Percentiles rank a stretch among this genome's conserved stretches.
Conservation (phyloP, 164 flowering plant species). For the Buxus sempervirens region DNA sequence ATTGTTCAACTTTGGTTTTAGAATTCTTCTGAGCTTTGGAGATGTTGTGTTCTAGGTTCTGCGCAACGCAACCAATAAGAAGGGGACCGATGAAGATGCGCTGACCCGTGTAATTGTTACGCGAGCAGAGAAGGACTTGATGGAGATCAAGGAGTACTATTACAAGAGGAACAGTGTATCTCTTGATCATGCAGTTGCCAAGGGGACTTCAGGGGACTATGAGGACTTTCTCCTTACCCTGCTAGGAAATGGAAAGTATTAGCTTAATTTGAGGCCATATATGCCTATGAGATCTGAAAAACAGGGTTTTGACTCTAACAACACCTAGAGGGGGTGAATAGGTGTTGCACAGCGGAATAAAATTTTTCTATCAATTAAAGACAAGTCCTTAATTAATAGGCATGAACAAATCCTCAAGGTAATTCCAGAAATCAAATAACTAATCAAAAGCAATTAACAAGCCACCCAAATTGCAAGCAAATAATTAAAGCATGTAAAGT, state of each 20-base stretch:
- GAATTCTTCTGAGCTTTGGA: background rate
- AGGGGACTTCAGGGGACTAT: conserved; percentile 83
- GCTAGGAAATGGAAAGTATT: conserved; percentile 39
- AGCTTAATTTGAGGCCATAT: background rate
- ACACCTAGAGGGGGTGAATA: too few species aligned
- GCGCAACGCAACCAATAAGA: conserved; percentile 43
- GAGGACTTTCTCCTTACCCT: conserved; percentile 65
- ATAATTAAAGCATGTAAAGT: too few species aligned
- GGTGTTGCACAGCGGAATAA: too few species aligned
- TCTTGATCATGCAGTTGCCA: conserved; percentile 54
- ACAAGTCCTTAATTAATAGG: too few species aligned
- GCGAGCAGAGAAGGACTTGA: conserved; percentile 75
- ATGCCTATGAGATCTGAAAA: too few species aligned
- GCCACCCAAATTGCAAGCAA: too few species aligned
- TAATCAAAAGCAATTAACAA: too few species aligned
- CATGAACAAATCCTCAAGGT: too few species aligned
- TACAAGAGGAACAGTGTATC: conserved; percentile 60
- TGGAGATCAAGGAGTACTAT: conserved; percentile 64
- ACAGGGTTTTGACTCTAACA: too few species aligned
- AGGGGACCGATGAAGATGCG: conserved; percentile 69
- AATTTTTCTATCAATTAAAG: too few species aligned
- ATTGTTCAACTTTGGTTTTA: background rate
- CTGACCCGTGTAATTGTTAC: conserved; percentile 68
- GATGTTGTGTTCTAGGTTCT: conserved; percentile 27
- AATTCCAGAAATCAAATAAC: too few species aligned